Evolutionary conservation across 768 basidiomycete genomes (phyloP).

Genomic region (Tricholoma saponaceum): DNA sequence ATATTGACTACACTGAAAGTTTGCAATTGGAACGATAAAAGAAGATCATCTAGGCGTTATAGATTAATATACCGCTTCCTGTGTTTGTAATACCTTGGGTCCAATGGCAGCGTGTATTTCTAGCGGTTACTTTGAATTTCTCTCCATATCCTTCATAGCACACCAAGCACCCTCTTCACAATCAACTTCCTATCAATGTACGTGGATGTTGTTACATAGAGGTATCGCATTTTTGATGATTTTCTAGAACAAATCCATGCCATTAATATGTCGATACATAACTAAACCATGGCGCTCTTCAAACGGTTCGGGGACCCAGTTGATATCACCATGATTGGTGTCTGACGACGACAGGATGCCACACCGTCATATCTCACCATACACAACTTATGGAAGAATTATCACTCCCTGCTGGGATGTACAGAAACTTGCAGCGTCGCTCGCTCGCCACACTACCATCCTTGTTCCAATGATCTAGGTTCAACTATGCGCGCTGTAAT

Average conservation of each 20-base stretch:
- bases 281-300: too few relatives aligned
- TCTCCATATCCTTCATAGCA: background rate
- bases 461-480: too few relatives aligned
- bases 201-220: background rate
- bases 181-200: background rate
- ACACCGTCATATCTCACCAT: too few relatives aligned
- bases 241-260: background rate
- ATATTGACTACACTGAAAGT: conserved; percentile 42
- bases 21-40: conserved; percentile 97
- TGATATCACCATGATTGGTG: too few relatives aligned
- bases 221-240: background rate
- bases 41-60: conserved; percentile 96
- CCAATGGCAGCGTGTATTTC: background rate
- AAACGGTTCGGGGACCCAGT: background rate
- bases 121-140: background rate
- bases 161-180: background rate
- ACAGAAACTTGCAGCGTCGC: too few relatives aligned
- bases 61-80: conserved; percentile 38
- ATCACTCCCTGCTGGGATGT: too few relatives aligned
- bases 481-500: too few relatives aligned
- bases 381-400: too few relatives aligned
- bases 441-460: too few relatives aligned
- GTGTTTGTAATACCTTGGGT: background rate
- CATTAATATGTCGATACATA: background rate
- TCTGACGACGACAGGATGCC: too few relatives aligned